Evolutionary conservation across 805 yeast genomes (phyloP).

Genomic region (Candida sithepensis): DNA sequence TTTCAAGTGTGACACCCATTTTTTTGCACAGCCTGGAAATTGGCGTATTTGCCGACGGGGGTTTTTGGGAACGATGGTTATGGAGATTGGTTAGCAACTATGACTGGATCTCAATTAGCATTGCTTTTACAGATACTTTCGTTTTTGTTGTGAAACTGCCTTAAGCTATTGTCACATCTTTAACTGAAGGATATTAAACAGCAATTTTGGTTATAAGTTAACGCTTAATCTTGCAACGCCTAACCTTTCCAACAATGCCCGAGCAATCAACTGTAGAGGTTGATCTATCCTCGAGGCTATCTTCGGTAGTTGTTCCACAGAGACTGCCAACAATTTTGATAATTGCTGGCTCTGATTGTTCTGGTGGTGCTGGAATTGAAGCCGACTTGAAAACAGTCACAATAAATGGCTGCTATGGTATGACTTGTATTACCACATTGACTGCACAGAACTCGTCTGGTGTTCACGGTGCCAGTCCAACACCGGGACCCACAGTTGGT

Average conservation of each 20-base stretch:
- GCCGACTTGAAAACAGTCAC: conserved; percentile 83
- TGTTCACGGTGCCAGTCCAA: conserved; percentile 39
- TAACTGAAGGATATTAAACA: no score
- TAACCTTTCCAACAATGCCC: background rate
- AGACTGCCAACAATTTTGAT: conserved; percentile 39
- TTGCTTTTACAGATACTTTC: background rate
- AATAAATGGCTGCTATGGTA: conserved; percentile 74
- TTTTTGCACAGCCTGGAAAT: background rate
- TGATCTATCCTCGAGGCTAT: conserved; percentile 8
- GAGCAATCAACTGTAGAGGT: background rate
- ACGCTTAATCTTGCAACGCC: no score
- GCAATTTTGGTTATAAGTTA: no score
- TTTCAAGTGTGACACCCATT: no score
- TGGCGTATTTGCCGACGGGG: background rate
- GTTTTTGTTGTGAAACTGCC: no score
- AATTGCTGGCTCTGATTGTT: conserved; percentile 76
- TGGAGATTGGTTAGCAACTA: no score
- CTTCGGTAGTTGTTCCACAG: conserved; percentile 6
- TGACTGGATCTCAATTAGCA: no score
- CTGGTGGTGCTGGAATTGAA: conserved; percentile 94
- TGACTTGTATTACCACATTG: conserved; percentile 73
- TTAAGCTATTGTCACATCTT: no score
- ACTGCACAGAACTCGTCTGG: conserved; percentile 75
- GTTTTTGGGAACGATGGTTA: no score
- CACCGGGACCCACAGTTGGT: conserved; percentile 43